phyloP scores from a whole-genome alignment of 2,329 filamentous ascomycete species.

The Pyrenochaeta sp. region DNA sequence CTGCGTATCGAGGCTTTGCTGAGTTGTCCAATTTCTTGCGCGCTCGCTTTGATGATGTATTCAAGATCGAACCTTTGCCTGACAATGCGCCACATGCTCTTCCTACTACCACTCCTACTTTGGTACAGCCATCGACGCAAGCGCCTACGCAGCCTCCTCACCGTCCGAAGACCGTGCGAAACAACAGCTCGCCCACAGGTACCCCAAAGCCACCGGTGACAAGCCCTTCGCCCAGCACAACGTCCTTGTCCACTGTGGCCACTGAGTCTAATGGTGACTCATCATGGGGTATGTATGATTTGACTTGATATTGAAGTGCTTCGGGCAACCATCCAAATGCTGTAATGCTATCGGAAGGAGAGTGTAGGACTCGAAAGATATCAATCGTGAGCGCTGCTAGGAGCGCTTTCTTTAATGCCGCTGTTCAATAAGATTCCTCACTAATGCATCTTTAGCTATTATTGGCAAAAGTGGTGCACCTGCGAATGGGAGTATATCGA shows the following conservation, averaged over 20 bases:
- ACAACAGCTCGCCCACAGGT: constrained; percentile 18
- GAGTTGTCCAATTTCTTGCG: constrained; percentile 51
- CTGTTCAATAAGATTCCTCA: not conserved
- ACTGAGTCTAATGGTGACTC: constrained; percentile 26
- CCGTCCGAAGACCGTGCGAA: constrained; percentile 21
- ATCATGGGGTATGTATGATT: constrained; percentile 26
- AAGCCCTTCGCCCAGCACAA: constrained; percentile 30
- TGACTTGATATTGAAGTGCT: not conserved
- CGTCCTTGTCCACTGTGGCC: constrained; percentile 21
- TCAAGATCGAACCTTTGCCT: constrained; percentile 53
- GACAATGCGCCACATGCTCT: constrained; percentile 25
- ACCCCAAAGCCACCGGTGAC: constrained; percentile 19
- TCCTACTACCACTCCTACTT: constrained; percentile 8
- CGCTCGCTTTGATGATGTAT: constrained; percentile 52
- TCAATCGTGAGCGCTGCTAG: not conserved
- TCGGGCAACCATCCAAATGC: not conserved
- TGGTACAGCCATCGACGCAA: constrained; percentile 2
- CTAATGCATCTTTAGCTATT: constrained; percentile 48
- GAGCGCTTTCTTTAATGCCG: not conserved
- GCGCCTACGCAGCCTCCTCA: constrained; percentile 11
- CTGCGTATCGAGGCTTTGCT: constrained; percentile 52
- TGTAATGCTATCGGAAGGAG: not conserved
- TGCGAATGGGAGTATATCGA: constrained; percentile 49
- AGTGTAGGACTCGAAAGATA: not conserved
- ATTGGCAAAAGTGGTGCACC: constrained; percentile 49